phyloP scores from a whole-genome alignment of 202 grass and related monocot genomes.

The Carex arenaria region DNA sequence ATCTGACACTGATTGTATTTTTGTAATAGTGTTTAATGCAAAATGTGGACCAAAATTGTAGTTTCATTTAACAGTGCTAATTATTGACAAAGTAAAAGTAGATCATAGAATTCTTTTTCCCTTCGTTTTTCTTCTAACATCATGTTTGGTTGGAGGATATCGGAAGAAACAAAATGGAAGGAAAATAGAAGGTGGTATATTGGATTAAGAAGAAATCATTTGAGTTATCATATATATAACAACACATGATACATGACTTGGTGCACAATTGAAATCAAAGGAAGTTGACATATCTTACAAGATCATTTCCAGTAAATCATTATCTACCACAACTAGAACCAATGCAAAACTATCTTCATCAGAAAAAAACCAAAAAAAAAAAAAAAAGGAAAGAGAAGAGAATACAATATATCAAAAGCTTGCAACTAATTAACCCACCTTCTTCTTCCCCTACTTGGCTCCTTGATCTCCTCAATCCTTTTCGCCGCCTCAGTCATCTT shows the following conservation, averaged over 20 bases:
- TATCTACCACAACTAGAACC: conserved; percentile 2
- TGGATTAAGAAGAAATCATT: not conserved
- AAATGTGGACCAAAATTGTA: no score
- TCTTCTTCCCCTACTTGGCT: conserved; percentile 12
- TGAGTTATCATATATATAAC: not conserved
- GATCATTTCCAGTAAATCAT: not conserved
- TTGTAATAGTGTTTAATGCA: no score
- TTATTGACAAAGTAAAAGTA: not conserved
- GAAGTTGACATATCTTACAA: conserved; percentile 7
- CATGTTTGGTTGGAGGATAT: not conserved
- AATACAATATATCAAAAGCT: not conserved
- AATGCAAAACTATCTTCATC: conserved; percentile 13
- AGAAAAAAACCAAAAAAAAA: not conserved
- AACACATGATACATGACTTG: not conserved
- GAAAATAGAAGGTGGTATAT: not conserved
- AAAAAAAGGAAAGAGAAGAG: not conserved
- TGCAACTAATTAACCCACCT: conserved; percentile 3
- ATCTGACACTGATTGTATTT: no score
- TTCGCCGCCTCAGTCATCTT: conserved; percentile 48
- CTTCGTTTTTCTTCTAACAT: not conserved
- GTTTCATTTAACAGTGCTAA: no score
- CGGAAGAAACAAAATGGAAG: not conserved
- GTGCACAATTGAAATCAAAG: not conserved
- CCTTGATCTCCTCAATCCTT: conserved; percentile 68
- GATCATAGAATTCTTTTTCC: not conserved